Conservation (phyloP, 345 rosid genomes). For the Abelmoschus esculentus region DNA sequence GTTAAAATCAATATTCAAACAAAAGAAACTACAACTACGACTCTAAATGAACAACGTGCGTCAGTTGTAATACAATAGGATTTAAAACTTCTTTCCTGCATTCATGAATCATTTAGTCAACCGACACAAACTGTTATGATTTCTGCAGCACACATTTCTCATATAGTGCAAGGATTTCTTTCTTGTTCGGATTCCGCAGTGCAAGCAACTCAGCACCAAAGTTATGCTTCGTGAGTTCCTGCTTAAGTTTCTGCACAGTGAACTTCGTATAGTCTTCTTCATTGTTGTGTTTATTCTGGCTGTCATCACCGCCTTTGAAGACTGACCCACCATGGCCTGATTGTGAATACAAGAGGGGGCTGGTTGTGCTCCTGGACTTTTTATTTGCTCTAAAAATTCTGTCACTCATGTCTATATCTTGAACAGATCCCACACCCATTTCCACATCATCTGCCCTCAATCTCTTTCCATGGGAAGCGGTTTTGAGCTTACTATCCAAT, state of each 20-base stretch:
- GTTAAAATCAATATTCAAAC: too few species aligned
- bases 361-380: constrained; percentile 57
- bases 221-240: constrained; percentile 77
- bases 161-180: constrained; percentile 70
- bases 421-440: constrained; percentile 56
- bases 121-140: constrained; percentile 18
- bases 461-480: constrained; percentile 70
- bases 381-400: constrained; percentile 43
- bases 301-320: constrained; percentile 42
- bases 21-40: too few species aligned
- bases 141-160: constrained; percentile 67
- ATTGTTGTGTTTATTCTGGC: constrained; percentile 42
- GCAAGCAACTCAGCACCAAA: constrained; percentile 76
- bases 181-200: constrained; percentile 66
- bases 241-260: constrained; percentile 68
- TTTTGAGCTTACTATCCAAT: constrained; percentile 66
- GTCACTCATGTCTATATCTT: constrained; percentile 44
- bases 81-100: too few species aligned
- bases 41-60: too few species aligned
- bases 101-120: too few species aligned
- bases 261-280: constrained; percentile 72
- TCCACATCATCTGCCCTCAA: constrained; percentile 52
- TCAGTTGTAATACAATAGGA: too few species aligned
- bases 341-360: constrained; percentile 35
- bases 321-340: constrained; percentile 64